Evolutionary conservation across 106 monocot species (phyloP).

Genomic region (Gastrodia elata): DNA sequence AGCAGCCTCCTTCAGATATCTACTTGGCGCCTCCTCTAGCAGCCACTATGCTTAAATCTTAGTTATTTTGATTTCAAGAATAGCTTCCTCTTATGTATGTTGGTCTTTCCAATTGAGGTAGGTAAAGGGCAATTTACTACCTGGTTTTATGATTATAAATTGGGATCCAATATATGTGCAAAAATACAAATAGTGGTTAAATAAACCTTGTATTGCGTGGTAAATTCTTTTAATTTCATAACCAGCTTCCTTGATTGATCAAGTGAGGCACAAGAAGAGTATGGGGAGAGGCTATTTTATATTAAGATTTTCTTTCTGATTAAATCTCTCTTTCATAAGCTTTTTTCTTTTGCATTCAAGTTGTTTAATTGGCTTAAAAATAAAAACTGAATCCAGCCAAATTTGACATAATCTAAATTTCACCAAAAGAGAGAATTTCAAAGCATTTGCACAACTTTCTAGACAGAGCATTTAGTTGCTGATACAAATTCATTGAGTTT

Average conservation of each 20-base stretch:
- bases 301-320: not conserved
- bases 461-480: not conserved
- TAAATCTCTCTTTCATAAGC: not conserved
- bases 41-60: too few species aligned
- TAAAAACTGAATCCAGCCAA: not conserved
- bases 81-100: too few species aligned
- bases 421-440: not conserved
- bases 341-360: not conserved
- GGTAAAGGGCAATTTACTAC: not conserved
- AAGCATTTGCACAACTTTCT: not conserved
- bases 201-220: not conserved
- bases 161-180: not conserved
- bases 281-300: not conserved
- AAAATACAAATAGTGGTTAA: not conserved
- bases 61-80: too few species aligned
- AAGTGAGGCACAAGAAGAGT: not conserved
- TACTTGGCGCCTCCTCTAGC: too few species aligned
- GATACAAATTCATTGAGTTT: not conserved
- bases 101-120: not conserved
- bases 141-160: not conserved
- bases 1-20: too few species aligned
- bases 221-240: not conserved
- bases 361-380: not conserved
- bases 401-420: not conserved
- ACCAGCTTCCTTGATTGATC: not conserved